These are phyloP conservation scores for Ceratocystis ficicola DNA, from an alignment of 2,329 filamentous ascomycete genomes.

Conservation along the genomic window DNA sequence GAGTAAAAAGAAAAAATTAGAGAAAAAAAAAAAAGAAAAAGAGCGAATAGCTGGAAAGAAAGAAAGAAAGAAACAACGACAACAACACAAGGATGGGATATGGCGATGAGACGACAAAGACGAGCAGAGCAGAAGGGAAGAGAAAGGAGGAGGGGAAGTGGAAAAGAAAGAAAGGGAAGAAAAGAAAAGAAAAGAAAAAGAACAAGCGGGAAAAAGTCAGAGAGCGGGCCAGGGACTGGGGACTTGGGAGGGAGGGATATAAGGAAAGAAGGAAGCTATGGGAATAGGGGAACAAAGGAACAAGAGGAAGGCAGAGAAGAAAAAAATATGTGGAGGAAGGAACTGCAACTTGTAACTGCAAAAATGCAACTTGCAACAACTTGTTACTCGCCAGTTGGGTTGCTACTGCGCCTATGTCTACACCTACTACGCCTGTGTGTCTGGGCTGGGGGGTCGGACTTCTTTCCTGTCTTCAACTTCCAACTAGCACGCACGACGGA, in stretches of 20 bases:
- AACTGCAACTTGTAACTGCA: neutral
- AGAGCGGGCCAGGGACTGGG: slow-evolving; percentile 22
- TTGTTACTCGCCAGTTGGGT: neutral
- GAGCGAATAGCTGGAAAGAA: slow-evolving; percentile 13
- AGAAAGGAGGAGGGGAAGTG: slow-evolving; percentile 26
- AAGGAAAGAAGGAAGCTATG: slow-evolving; percentile 8
- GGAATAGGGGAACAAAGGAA: slow-evolving; percentile 6
- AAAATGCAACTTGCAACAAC: neutral
- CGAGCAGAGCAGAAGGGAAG: slow-evolving; percentile 27
- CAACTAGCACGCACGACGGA: neutral
- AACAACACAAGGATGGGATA: slow-evolving; percentile 27
- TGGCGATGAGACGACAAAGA: slow-evolving; percentile 27
- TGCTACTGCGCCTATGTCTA: neutral
- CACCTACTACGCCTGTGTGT: neutral
- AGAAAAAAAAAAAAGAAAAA: slow-evolving; percentile 21
- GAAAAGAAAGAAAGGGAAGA: slow-evolving; percentile 28
- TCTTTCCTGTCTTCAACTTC: neutral
- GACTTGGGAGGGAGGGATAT: slow-evolving; percentile 21
- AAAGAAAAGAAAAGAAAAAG: slow-evolving; percentile 29
- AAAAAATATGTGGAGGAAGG: neutral
- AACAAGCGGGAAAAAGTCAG: slow-evolving; percentile 29
- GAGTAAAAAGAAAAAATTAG: slow-evolving; percentile 31
- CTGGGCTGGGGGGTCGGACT: neutral
- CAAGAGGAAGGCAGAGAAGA: neutral
- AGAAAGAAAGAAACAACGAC: slow-evolving; percentile 24